Evolutionary conservation across 1,284 basidiomycete genomes (phyloP).

Genomic region (Sutorius eximius): DNA sequence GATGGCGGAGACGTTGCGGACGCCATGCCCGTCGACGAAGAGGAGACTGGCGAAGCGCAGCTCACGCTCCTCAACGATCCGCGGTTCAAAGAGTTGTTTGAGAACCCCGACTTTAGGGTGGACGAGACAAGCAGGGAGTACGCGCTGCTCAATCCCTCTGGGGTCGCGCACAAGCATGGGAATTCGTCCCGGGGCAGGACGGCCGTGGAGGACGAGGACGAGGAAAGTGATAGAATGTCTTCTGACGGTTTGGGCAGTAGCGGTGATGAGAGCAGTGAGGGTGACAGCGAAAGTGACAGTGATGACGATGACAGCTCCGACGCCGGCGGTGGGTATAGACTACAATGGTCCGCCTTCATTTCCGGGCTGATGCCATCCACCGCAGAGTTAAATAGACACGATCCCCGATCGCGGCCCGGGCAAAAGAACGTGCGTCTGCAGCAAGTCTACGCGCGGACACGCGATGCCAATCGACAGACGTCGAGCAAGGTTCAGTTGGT

Average conservation of each 20-base stretch:
- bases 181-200: constrained; percentile 53
- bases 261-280: constrained; percentile 46
- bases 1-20: constrained; percentile 38
- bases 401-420: constrained; percentile 44
- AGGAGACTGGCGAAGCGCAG: constrained; percentile 37
- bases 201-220: constrained; percentile 87
- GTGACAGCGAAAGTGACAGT: constrained; percentile 41
- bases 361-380: constrained; percentile 11
- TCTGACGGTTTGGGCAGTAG: constrained; percentile 62
- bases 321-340: constrained; percentile 46
- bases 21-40: constrained; percentile 43
- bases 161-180: constrained; percentile 52
- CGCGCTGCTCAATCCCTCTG: constrained; percentile 88
- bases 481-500: constrained; percentile 56
- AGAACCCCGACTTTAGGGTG: constrained; percentile 92
- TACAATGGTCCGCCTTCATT: constrained; percentile 15
- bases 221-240: constrained; percentile 81
- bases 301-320: constrained; percentile 54
- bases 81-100: constrained; percentile 90
- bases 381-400: constrained; percentile 53
- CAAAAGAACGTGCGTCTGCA: constrained; percentile 47
- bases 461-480: constrained; percentile 40
- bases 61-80: constrained; percentile 76
- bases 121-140: constrained; percentile 88
- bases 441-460: constrained; percentile 45